phyloP scores from a whole-genome alignment of 306 rosid genomes.

The Senna tora region DNA sequence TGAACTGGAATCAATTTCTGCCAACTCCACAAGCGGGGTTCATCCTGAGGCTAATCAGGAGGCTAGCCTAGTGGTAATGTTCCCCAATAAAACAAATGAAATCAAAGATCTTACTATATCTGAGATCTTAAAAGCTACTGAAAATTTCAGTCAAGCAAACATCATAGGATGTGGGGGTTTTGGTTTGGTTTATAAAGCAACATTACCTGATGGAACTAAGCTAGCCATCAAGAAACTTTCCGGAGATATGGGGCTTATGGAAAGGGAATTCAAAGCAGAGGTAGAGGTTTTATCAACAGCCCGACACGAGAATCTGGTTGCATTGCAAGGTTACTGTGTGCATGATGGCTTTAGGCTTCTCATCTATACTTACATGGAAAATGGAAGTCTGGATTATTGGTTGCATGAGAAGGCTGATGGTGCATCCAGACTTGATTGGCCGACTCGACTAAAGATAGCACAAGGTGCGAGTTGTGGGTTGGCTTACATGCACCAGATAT shows the following conservation, averaged over 20 bases:
- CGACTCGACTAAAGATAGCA: constrained; percentile 67
- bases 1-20: constrained; percentile 66
- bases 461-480: constrained; percentile 75
- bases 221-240: constrained; percentile 93
- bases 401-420: constrained; percentile 88
- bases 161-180: constrained; percentile 95
- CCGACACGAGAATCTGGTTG: constrained; percentile 84
- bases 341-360: constrained; percentile 80
- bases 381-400: constrained; percentile 96
- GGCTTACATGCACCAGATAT: constrained; percentile 89
- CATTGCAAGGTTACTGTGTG: constrained; percentile 87
- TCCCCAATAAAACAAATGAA: constrained; percentile 62
- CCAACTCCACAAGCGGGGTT: constrained; percentile 55
- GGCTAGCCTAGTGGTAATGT: constrained; percentile 80
- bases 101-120: constrained; percentile 75
- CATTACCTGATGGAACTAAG: constrained; percentile 64
- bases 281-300: constrained; percentile 91
- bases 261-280: constrained; percentile 94
- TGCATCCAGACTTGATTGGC: constrained; percentile 80
- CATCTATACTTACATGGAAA: constrained; percentile 86
- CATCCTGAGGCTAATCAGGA: constrained; percentile 68
- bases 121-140: constrained; percentile 87
- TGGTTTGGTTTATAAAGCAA: constrained; percentile 94
- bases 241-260: constrained; percentile 92
- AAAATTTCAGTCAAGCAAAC: constrained; percentile 88